Percentiles rank a stretch among this genome's conserved stretches.
Evolutionary conservation across 2,329 filamentous ascomycete genomes (phyloP).

Genomic region (Nemania serpens): DNA sequence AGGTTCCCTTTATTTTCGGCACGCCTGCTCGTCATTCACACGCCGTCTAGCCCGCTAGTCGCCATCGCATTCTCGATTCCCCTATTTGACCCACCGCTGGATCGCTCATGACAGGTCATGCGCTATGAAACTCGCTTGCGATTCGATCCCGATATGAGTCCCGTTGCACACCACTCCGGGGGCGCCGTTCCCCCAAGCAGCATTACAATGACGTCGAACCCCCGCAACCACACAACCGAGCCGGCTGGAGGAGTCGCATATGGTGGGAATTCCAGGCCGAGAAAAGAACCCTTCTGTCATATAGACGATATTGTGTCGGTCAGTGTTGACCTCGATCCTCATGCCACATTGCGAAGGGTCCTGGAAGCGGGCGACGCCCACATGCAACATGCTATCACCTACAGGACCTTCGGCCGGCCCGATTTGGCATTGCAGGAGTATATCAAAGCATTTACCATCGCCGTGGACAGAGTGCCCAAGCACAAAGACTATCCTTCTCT

Average conservation of each 20-base stretch:
- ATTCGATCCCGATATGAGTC: slow-evolving; percentile 32
- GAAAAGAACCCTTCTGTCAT: slow-evolving; percentile 52
- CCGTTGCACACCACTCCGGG: slow-evolving; percentile 32
- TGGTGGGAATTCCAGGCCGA: slow-evolving; percentile 21
- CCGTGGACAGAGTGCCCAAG: slow-evolving; percentile 73
- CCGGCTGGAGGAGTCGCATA: slow-evolving; percentile 14
- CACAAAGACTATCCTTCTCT: slow-evolving; percentile 76
- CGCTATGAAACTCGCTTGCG: slow-evolving; percentile 19
- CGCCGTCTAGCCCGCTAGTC: slow-evolving; percentile 1
- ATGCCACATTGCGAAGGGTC: slow-evolving; percentile 58
- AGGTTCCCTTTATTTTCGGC: slow-evolving; percentile 21
- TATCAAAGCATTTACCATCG: slow-evolving; percentile 78
- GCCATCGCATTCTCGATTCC: slow-evolving; percentile 1
- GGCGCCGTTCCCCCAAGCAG: slow-evolving; percentile 13
- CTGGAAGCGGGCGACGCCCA: slow-evolving; percentile 58
- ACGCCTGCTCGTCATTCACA: not conserved
- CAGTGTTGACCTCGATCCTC: slow-evolving; percentile 51
- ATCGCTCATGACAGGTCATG: not conserved
- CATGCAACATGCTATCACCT: slow-evolving; percentile 64
- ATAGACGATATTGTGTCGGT: slow-evolving; percentile 58
- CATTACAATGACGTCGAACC: slow-evolving; percentile 28
- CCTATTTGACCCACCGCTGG: not conserved
- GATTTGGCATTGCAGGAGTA: slow-evolving; percentile 85
- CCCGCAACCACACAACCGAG: slow-evolving; percentile 19
- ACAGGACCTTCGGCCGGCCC: slow-evolving; percentile 66